A percentile compares a stretch with the other conserved stretches of the same genome.
Evolutionary conservation across 345 rosid species (phyloP).

Genomic region (Aquilaria malaccensis): DNA sequence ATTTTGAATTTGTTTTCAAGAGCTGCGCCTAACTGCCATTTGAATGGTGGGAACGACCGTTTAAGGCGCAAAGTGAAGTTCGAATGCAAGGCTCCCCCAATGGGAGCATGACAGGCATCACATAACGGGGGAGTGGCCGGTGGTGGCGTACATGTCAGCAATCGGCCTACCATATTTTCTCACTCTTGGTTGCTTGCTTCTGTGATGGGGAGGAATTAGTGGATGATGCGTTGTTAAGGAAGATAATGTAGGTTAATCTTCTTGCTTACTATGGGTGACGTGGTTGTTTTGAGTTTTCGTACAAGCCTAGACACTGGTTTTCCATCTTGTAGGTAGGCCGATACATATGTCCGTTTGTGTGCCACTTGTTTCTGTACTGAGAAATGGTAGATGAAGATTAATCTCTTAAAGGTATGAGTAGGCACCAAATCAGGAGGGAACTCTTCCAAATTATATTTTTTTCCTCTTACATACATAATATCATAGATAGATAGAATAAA

Average conservation of each 20-base stretch:
- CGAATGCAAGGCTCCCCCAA: conserved; percentile 14
- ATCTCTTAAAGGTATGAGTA: too few species aligned
- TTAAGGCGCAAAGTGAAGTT: conserved; percentile 29
- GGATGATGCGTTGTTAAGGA: conserved; percentile 21
- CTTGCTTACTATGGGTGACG: conserved; percentile 2
- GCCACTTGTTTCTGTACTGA: too few species aligned
- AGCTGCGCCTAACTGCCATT: conserved; percentile 45
- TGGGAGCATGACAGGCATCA: conserved; percentile 1
- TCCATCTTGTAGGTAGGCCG: too few species aligned
- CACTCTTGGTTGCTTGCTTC: conserved; percentile 2
- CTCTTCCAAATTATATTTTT: too few species aligned
- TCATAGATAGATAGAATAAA: too few species aligned
- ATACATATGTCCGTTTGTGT: too few species aligned
- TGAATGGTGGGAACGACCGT: conserved; percentile 22
- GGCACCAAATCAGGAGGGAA: too few species aligned
- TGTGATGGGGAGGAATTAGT: conserved; percentile 18
- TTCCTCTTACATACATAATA: too few species aligned
- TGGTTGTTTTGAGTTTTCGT: too few species aligned
- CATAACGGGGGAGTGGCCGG: neutral
- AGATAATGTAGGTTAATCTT: conserved; percentile 17
- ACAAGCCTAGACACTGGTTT: too few species aligned
- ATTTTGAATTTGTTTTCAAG: too few species aligned
- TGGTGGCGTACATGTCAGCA: conserved; percentile 25
- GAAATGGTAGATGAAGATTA: too few species aligned
- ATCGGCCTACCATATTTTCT: conserved; percentile 21